Evolutionary conservation across 768 basidiomycete species (phyloP).

Genomic region (Cystofilobasidium bisporidii): DNA sequence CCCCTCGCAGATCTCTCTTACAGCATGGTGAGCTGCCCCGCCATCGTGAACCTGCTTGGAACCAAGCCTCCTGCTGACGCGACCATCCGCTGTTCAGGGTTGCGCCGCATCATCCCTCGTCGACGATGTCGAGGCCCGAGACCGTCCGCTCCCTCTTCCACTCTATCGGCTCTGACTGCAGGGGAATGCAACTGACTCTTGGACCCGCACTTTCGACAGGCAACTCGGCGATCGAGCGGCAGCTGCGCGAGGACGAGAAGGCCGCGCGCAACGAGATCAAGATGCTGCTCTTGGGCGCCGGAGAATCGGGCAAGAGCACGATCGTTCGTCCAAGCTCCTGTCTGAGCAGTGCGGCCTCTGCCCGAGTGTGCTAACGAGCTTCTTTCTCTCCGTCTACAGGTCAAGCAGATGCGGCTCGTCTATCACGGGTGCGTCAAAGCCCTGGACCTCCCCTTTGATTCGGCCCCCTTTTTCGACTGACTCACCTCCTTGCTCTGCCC

Average conservation of each 20-base stretch:
- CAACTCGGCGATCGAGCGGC: constrained; percentile 14
- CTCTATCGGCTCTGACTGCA: neutral
- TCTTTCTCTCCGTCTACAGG: neutral
- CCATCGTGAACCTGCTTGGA: too few relatives aligned
- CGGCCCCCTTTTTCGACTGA: neutral
- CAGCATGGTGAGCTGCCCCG: neutral
- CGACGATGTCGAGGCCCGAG: neutral
- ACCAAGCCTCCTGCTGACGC: too few relatives aligned
- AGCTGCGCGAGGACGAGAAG: constrained; percentile 11
- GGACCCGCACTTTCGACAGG: neutral
- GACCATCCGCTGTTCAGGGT: neutral
- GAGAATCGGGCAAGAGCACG: constrained; percentile 86
- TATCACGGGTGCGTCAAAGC: constrained; percentile 13
- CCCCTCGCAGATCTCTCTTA: too few relatives aligned
- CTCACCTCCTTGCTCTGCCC: neutral
- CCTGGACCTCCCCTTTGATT: neutral
- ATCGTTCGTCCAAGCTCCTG: constrained; percentile 56
- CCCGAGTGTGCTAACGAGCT: neutral
- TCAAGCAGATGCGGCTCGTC: constrained; percentile 15
- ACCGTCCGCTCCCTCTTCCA: neutral
- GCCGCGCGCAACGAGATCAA: constrained; percentile 15
- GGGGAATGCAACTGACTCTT: neutral
- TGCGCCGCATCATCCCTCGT: neutral
- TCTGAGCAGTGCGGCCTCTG: too few relatives aligned
- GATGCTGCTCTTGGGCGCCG: constrained; percentile 83